These are phyloP conservation scores for Chaetomiaceae sp. DNA, from an alignment of 2,329 filamentous ascomycete genomes.

Conservation along the genomic window DNA sequence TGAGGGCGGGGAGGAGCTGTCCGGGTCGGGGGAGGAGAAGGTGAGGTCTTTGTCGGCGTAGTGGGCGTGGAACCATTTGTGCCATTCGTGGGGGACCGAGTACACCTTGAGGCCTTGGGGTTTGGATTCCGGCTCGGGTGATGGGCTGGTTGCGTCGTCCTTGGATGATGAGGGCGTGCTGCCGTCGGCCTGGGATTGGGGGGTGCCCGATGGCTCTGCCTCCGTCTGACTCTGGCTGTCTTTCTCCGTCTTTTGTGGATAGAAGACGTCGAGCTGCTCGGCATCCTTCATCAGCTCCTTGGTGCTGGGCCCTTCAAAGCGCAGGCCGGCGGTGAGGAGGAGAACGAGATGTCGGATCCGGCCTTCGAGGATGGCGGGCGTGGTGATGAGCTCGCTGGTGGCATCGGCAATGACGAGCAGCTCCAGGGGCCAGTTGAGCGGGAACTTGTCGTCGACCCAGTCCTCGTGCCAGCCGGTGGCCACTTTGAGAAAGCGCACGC, in stretches of 20 bases:
- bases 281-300: slow-evolving; percentile 7
- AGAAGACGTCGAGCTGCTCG: neutral
- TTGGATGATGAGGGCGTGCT: neutral
- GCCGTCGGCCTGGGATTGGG: neutral
- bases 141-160: too few relatives aligned
- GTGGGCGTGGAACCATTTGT: neutral
- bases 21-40: neutral
- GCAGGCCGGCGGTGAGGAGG: neutral
- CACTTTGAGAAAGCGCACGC: neutral
- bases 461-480: slow-evolving; percentile 4
- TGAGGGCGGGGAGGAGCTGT: neutral
- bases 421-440: slow-evolving; percentile 9
- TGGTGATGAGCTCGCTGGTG: neutral
- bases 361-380: slow-evolving; percentile 4
- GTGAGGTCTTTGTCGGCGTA: neutral
- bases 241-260: neutral
- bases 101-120: neutral
- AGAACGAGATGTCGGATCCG: neutral
- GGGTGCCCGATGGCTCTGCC: neutral
- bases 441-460: slow-evolving; percentile 8
- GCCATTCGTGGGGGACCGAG: neutral
- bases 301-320: slow-evolving; percentile 1
- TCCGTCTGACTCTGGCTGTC: neutral
- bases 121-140: neutral
- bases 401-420: slow-evolving; percentile 3